A percentile compares a stretch with the other conserved stretches of the same genome.
Conservation (phyloP, 371 early-diverging fungal genomes). For the Actinomortierella ambigua region DNA sequence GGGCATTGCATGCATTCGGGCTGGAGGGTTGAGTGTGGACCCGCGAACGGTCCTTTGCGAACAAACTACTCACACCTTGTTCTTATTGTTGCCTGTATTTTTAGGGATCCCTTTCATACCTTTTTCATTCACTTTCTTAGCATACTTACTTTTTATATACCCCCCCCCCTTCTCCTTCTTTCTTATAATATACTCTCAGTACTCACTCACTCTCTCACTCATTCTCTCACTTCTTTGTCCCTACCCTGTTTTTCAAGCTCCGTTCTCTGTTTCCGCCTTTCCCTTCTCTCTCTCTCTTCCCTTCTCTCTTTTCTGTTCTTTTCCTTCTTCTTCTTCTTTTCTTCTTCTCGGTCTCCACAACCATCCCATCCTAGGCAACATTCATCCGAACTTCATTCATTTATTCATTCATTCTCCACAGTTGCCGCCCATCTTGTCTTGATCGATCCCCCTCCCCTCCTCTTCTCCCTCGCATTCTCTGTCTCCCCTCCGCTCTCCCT, state of each 20-base stretch:
- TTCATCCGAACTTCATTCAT: too few relatives aligned
- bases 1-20: background rate
- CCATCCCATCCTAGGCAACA: background rate
- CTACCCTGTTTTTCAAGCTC: slow-evolving; percentile 3
- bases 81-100: too few relatives aligned
- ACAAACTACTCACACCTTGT: too few relatives aligned
- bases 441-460: background rate
- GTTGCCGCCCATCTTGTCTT: background rate
- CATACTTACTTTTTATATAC: too few relatives aligned
- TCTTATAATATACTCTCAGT: too few relatives aligned
- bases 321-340: slow-evolving; percentile 2
- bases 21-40: slow-evolving; percentile 1
- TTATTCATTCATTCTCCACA: background rate
- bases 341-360: slow-evolving; percentile 13
- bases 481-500: background rate
- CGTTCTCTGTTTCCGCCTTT: background rate
- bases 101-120: too few relatives aligned
- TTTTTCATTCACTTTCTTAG: too few relatives aligned
- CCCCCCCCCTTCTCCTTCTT: too few relatives aligned
- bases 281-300: background rate
- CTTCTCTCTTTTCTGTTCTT: background rate
- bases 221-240: background rate
- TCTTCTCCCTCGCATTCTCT: slow-evolving; percentile 7
- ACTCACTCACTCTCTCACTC: background rate
- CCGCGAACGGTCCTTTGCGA: background rate